Evolutionary conservation across 2,329 filamentous ascomycete genomes (phyloP).

Genomic region (Coniochaeta hoffmannii): DNA sequence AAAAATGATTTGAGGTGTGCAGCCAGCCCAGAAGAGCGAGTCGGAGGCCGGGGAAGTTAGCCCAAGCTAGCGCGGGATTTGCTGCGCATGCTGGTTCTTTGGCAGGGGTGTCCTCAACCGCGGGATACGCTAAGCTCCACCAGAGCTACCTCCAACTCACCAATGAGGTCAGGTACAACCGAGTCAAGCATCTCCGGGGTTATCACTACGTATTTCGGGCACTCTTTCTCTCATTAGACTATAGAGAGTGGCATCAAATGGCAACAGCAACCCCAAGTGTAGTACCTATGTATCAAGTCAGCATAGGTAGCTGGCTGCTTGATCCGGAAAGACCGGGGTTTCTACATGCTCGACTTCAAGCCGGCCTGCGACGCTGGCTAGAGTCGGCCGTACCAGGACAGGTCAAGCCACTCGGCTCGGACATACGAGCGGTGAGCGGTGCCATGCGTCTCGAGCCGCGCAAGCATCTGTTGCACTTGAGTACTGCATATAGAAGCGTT

Average conservation of each 20-base stretch:
- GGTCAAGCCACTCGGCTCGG: neutral
- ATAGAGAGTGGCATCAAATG: too few relatives aligned
- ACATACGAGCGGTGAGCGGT: neutral
- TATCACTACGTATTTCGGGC: too few relatives aligned
- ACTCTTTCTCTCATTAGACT: too few relatives aligned
- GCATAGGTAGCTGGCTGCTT: too few relatives aligned
- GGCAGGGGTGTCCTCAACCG: neutral
- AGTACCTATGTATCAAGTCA: too few relatives aligned
- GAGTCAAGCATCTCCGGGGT: neutral
- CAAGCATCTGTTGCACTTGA: neutral
- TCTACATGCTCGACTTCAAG: too few relatives aligned
- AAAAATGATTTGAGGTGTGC: conserved; percentile 10
- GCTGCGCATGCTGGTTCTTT: too few relatives aligned
- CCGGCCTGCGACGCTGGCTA: neutral
- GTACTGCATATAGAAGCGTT: neutral
- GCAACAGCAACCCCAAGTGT: too few relatives aligned
- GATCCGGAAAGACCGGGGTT: too few relatives aligned
- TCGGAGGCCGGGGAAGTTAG: conserved; percentile 12
- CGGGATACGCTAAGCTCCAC: neutral
- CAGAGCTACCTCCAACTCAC: neutral
- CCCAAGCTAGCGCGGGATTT: too few relatives aligned
- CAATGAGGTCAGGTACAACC: neutral
- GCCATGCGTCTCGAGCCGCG: neutral
- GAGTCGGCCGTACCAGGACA: neutral
- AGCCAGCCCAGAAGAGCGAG: conserved; percentile 6